Evolutionary conservation across 805 yeast species (phyloP), one percentile per base, ranked within the genome.

Genomic region (Kockiozyma suomiensis): DNA sequence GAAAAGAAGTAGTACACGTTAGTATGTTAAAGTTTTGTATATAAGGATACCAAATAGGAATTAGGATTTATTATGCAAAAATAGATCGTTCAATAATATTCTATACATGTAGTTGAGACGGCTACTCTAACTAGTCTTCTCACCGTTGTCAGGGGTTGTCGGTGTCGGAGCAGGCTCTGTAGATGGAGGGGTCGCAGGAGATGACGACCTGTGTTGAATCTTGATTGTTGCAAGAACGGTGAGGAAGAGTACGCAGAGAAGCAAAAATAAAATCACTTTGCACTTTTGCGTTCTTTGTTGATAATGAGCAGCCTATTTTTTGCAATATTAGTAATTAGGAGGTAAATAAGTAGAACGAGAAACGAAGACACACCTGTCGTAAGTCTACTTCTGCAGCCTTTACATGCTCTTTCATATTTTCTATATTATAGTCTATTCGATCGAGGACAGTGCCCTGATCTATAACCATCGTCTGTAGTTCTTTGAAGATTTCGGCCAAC

Each of bases 401-500:
- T 60, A 93, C 81, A 65, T 90, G 87, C 37, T 83, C 83, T 1
- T 83, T 86, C n/a, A 96, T 87, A 61, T 85, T 85, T 62, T 87
- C 87, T 60, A 94, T 76, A 71, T 94, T 94, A 73, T 93, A 94
- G 74, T 93, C 99, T 58, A 94, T 93, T 66, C 97, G 78, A 74
- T 94, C 99, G 61, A 94, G 79, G 46, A 94, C 81, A 0, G 97
- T 90, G 0, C 99, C 99, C 74, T 94, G 99, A 70, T 94, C 98
- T 57, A 94, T 87, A 45, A 94, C 89, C 80, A 94, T 79, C 40
- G 85, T 83, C 70, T 96, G 97, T 82, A 94, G 82, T 70, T 94
- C 98, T 71, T 88, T 87, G 77, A 94, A 94, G 47, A 94, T 93
- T 1, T 93, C 90, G 32, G 96, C 88, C 0, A 94, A 89, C 72